These are phyloP conservation scores for Postia placenta DNA, from an alignment of 768 basidiomycete genomes.

Conservation along the genomic window DNA sequence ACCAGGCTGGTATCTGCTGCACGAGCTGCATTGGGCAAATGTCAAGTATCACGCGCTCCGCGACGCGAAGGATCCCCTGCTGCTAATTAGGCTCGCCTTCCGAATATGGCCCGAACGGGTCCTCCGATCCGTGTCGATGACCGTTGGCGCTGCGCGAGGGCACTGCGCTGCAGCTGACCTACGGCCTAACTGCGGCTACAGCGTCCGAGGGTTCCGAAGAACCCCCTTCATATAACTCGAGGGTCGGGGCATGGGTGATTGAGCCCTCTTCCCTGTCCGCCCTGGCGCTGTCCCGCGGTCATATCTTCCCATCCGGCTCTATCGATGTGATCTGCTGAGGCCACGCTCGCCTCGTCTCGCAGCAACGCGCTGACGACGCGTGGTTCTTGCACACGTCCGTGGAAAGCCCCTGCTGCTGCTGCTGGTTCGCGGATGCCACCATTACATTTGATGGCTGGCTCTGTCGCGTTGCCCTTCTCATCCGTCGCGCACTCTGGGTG, in stretches of 20 bases:
- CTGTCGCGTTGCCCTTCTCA: background rate
- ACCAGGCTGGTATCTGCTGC: background rate
- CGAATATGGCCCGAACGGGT: background rate
- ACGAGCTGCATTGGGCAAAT: background rate
- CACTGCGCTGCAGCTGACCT: too few relatives aligned
- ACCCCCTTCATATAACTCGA: background rate
- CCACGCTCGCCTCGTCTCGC: background rate
- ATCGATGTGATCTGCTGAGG: background rate
- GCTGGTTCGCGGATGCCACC: background rate
- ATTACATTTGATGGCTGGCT: background rate
- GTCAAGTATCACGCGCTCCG: background rate
- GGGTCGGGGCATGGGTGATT: background rate
- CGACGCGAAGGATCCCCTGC: background rate
- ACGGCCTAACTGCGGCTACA: background rate
- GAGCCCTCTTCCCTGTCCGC: background rate
- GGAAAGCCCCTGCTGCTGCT: background rate
- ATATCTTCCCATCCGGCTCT: background rate
- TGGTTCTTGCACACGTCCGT: background rate
- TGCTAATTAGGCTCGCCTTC: background rate
- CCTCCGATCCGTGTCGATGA: background rate
- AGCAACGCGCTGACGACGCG: background rate
- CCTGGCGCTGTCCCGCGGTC: background rate
- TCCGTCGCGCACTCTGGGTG: background rate
- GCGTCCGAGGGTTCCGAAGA: background rate
- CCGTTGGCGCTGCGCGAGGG: background rate